These are phyloP conservation scores for Stachybotrys chlorohalonatus DNA, from an alignment of 2,329 filamentous ascomycete genomes.

Conservation along the genomic window DNA sequence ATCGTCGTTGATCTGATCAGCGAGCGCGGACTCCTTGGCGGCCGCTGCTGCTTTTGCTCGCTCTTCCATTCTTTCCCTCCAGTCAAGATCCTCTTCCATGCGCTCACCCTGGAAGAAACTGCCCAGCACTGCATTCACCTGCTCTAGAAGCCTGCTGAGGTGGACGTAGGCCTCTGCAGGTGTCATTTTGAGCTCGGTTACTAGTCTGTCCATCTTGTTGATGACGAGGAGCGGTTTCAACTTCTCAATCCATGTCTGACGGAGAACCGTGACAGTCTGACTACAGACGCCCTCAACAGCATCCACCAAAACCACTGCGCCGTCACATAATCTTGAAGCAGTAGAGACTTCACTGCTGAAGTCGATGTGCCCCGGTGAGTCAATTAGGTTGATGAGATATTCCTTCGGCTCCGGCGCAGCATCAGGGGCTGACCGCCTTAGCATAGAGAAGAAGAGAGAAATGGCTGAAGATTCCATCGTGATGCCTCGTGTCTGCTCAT, in stretches of 20 bases:
- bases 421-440: constrained; percentile 63
- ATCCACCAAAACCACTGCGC: constrained; percentile 88
- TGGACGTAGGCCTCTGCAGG: constrained; percentile 84
- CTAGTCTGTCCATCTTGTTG: constrained; percentile 94
- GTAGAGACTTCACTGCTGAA: constrained; percentile 98
- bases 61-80: constrained; percentile 89
- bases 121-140: constrained; percentile 93
- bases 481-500: constrained; percentile 92
- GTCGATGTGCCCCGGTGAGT: constrained; percentile 96
- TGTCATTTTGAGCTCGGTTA: constrained; percentile 92
- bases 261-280: constrained; percentile 92
- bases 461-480: constrained; percentile 99
- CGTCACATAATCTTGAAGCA: constrained; percentile 87
- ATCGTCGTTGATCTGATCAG: constrained; percentile 41
- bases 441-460: constrained; percentile 88
- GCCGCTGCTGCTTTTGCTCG: constrained; percentile 63
- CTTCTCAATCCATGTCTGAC: constrained; percentile 93
- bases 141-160: constrained; percentile 80
- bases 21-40: constrained; percentile 42
- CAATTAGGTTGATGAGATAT: constrained; percentile 94
- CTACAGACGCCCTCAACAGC: constrained; percentile 97
- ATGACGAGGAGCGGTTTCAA: constrained; percentile 90
- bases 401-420: constrained; percentile 67
- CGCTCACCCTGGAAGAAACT: constrained; percentile 97
- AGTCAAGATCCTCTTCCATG: constrained; percentile 96